These are phyloP conservation scores for Jacaranda copaia DNA, from an alignment of 257 asterid genomes.

Conservation along the genomic window DNA sequence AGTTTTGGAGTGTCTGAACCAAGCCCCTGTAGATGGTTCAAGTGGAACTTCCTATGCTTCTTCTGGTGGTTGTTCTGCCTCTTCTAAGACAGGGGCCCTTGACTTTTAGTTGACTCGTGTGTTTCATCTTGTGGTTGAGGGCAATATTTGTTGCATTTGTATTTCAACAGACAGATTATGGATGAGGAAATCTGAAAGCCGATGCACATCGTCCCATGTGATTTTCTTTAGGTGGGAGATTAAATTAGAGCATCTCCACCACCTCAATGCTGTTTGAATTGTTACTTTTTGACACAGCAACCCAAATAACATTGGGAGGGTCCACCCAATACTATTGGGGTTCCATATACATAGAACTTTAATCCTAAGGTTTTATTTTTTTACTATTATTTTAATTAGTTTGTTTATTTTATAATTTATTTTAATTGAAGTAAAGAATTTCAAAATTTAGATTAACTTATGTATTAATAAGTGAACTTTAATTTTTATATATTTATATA, in stretches of 20 bases:
- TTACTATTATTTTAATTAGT: no score
- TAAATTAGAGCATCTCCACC: background rate
- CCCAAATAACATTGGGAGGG: no score
- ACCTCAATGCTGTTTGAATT: no score
- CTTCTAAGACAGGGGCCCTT: constrained; percentile 68
- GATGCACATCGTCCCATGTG: background rate
- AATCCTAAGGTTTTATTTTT: no score
- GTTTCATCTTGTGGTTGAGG: background rate
- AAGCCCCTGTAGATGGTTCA: constrained; percentile 95
- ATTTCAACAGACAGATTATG: background rate
- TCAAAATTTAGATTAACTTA: no score
- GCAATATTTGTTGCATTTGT: background rate
- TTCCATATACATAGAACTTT: no score
- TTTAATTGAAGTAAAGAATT: no score
- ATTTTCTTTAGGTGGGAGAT: background rate
- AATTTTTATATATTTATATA: no score
- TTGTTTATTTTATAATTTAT: no score
- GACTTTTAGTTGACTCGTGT: constrained; percentile 62
- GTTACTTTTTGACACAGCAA: no score
- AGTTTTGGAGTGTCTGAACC: constrained; percentile 82
- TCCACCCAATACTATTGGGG: no score
- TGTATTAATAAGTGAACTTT: no score
- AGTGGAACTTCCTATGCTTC: constrained; percentile 81
- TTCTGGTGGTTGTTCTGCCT: constrained; percentile 75
- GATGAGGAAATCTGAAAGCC: background rate